Evolutionary conservation across 116 monocot species (phyloP).

Genomic region (Phalaenopsis hybrid): DNA sequence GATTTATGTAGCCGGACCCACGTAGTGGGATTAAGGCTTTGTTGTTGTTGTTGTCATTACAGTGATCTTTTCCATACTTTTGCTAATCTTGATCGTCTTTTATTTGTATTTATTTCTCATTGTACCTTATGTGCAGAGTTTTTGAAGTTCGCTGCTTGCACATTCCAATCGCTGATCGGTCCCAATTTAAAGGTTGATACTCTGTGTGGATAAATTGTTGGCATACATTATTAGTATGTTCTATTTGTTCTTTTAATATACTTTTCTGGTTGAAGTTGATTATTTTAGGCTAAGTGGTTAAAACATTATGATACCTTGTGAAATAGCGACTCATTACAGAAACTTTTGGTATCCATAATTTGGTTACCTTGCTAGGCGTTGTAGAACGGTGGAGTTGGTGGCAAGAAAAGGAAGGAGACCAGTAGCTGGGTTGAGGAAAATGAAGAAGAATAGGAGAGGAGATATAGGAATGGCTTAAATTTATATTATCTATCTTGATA

Average conservation of each 20-base stretch:
- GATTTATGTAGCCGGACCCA: no score
- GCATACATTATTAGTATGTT: neutral
- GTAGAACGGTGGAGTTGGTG: neutral
- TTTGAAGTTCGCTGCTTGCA: constrained; percentile 88
- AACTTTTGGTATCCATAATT: neutral
- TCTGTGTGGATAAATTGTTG: neutral
- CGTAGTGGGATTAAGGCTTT: no score
- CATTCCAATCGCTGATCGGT: constrained; percentile 61
- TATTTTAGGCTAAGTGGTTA: neutral
- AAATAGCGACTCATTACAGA: neutral
- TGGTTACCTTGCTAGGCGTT: no score
- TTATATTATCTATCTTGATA: neutral
- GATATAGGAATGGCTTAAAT: neutral
- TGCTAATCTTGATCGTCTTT: neutral
- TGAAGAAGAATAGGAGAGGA: neutral
- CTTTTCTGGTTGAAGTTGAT: neutral
- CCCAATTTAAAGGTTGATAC: constrained; percentile 76
- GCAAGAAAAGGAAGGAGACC: neutral
- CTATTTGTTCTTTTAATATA: neutral
- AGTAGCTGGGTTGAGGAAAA: neutral
- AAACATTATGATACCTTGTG: neutral
- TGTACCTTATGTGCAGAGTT: constrained; percentile 29
- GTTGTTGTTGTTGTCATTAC: no score
- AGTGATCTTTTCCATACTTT: constrained; percentile 2
- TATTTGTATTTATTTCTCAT: neutral